Evolutionary conservation across 2,329 filamentous ascomycete genomes (phyloP).

Genomic region (Fusarium piperis): DNA sequence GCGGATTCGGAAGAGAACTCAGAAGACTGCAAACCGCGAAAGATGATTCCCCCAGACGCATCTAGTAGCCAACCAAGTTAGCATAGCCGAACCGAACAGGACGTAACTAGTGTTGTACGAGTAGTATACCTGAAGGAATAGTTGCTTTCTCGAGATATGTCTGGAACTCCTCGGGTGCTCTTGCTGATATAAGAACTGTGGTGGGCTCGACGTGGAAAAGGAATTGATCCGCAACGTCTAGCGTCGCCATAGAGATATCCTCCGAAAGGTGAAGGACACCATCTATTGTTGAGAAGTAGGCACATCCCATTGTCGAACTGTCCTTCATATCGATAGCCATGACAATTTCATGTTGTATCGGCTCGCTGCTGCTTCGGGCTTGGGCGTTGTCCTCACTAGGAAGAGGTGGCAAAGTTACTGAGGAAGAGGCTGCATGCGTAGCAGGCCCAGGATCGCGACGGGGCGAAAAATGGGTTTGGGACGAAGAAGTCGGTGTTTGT

Average conservation of each 20-base stretch:
- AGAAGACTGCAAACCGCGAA: conserved; percentile 74
- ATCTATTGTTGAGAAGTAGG: conserved; percentile 79
- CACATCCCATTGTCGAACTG: conserved; percentile 80
- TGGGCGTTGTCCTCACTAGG: neutral
- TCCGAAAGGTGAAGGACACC: conserved; percentile 80
- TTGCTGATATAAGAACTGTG: conserved; percentile 61
- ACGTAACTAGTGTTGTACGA: neutral
- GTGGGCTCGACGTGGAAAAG: conserved; percentile 65
- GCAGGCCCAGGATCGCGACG: neutral
- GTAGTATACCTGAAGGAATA: conserved; percentile 19
- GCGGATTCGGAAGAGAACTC: conserved; percentile 78
- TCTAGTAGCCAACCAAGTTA: conserved; percentile 6
- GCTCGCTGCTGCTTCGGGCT: conserved; percentile 13
- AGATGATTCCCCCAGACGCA: conserved; percentile 40
- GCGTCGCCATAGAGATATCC: conserved; percentile 75
- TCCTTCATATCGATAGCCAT: conserved; percentile 82
- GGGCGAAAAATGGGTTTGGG: neutral
- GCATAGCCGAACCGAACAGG: neutral
- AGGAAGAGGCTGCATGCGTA: neutral
- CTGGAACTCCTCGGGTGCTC: conserved; percentile 54
- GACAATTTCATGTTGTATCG: conserved; percentile 66
- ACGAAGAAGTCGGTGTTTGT: neutral
- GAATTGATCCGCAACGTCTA: conserved; percentile 73
- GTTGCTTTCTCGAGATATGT: conserved; percentile 41
- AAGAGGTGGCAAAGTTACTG: neutral